Evolutionary conservation across 1,284 basidiomycete genomes (phyloP).

Genomic region (Mrakiaceae sp.): DNA sequence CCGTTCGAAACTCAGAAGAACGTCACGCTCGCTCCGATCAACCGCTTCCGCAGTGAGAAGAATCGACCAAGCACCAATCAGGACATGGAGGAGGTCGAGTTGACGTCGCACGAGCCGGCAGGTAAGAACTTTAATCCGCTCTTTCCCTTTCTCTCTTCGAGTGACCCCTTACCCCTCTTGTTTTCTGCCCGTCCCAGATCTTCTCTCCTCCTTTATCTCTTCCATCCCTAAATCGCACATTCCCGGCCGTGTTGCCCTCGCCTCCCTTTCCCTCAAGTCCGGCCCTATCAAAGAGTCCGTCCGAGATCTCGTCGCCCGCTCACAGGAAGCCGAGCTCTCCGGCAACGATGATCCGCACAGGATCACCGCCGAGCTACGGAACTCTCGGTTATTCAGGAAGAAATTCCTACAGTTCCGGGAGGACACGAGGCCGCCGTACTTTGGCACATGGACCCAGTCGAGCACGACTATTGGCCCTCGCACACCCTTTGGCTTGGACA

Average conservation of each 20-base stretch:
- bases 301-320: constrained; percentile 45
- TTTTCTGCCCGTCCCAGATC: constrained; percentile 9
- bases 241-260: neutral
- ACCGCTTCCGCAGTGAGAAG: constrained; percentile 42
- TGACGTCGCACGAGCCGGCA: neutral
- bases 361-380: constrained; percentile 47
- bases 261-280: constrained; percentile 28
- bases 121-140: neutral
- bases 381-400: constrained; percentile 49
- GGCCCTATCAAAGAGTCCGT: constrained; percentile 34
- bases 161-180: neutral
- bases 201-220: constrained; percentile 22
- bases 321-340: constrained; percentile 55
- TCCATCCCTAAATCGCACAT: constrained; percentile 14
- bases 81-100: neutral
- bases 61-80: no score
- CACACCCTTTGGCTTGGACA: constrained; percentile 59
- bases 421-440: constrained; percentile 69
- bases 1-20: constrained; percentile 65
- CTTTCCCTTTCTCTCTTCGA: neutral
- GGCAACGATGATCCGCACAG: constrained; percentile 52
- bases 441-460: constrained; percentile 64
- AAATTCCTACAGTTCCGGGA: constrained; percentile 65
- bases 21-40: constrained; percentile 54
- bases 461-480: constrained; percentile 59